phyloP scores from a whole-genome alignment of 306 rosid species.

The Adenanthera pavonina region DNA sequence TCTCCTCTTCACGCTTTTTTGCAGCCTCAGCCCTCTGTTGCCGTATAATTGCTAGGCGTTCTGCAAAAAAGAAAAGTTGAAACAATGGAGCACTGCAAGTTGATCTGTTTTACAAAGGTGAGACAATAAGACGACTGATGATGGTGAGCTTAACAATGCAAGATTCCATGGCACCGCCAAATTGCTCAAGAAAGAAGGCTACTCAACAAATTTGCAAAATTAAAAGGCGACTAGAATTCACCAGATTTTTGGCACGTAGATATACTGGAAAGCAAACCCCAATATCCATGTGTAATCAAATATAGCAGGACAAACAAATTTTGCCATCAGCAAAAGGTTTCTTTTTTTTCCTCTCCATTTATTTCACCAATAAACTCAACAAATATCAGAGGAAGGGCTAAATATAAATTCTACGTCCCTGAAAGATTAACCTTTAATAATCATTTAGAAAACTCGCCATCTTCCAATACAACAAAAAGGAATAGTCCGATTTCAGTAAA shows the following conservation, averaged over 20 bases:
- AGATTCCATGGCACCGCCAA: neutral
- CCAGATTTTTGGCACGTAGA: neutral
- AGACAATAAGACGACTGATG: neutral
- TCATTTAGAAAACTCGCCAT: neutral
- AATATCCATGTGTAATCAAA: neutral
- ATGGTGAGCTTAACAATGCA: neutral
- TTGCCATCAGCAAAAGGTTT: neutral
- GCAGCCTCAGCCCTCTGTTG: constrained; percentile 31
- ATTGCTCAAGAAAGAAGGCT: neutral
- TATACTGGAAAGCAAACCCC: neutral
- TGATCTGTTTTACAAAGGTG: neutral
- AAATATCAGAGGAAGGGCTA: neutral
- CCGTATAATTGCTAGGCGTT: constrained; percentile 25
- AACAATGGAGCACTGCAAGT: neutral
- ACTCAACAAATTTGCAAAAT: neutral
- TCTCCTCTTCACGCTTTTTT: constrained; percentile 34
- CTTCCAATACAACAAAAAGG: neutral
- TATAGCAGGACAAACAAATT: neutral
- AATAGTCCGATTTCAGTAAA: neutral
- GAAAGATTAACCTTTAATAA: neutral
- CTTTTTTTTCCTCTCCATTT: neutral
- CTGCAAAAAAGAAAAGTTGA: neutral
- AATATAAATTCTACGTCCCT: neutral
- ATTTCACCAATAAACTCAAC: neutral
- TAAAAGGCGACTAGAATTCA: neutral